Base-by-base conservation (phyloP, 306 rosid genomes). In the Pterocarpus macrocarpus region DNA sequence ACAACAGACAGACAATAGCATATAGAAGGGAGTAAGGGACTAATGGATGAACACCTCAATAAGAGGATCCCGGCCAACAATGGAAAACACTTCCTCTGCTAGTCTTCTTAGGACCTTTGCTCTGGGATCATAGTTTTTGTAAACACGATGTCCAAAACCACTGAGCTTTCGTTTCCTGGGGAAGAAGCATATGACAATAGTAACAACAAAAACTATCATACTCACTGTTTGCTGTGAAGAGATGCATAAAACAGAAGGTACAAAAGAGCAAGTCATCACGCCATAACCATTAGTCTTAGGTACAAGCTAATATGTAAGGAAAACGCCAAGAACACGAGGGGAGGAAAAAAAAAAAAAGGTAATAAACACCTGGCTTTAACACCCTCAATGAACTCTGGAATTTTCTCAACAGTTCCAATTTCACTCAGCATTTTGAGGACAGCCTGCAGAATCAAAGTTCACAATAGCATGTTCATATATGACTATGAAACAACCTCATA, bases 51-150 rank as follows among this genome's bases (percentile, higher is more conserved):
- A 17, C 61, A 92, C 98, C 97, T 94, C 97, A 68, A 94, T 94
- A 69, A 94, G 90, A 80, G 98, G 97, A 88, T 94, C 98, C 76
- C 88, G 88, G 62, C 97, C 98, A 76, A 94, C 97, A 76, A 94
- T 90, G 67, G 98, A 87, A 83, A 94, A 94, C 33, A 94, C 98
- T 87, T 94, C 98, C 52, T 90, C 96, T 2, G 98, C 93, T 80
- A 92, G 86, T 73, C 78, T 94, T 71, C 73, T 88, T 16, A 92
- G 81, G 81, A 94, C 97, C 89, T 86, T 92, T 9, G 97, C 98
- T 88, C 98, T 87, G 10, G 98, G 98, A 80, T 94, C 98, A 65
- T 94, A 94, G 87, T 90, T 94, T 88, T 94, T 94, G 90, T 92
- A 92, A 61, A 94, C 98, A 9, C 98, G 92, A 83, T 92, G 98